Conservation (phyloP, 2,329 filamentous ascomycete species). For the Penicillium sclerotiorum region DNA sequence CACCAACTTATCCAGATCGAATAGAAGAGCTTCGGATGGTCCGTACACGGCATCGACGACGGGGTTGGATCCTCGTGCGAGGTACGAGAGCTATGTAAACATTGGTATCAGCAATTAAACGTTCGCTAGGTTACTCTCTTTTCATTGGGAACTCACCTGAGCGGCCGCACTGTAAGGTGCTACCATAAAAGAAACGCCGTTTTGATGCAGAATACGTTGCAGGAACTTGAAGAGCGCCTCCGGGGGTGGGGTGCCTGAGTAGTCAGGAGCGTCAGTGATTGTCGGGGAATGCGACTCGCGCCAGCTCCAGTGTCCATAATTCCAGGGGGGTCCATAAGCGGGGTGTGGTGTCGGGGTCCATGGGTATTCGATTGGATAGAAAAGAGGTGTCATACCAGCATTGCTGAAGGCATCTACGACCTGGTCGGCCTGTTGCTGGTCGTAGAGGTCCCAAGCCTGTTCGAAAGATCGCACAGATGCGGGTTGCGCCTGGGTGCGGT, state of each 20-base stretch:
- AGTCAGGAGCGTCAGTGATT: constrained; percentile 30
- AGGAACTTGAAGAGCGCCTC: constrained; percentile 76
- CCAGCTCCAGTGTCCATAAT: constrained; percentile 1
- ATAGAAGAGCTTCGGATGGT: constrained; percentile 80
- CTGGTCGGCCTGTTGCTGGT: constrained; percentile 73
- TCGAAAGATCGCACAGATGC: constrained; percentile 70
- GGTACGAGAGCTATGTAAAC: constrained; percentile 67
- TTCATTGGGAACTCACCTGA: constrained; percentile 66
- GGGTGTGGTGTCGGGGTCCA: no score
- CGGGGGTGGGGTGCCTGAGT: constrained; percentile 67
- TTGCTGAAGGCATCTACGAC: constrained; percentile 87
- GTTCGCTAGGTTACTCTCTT: neutral
- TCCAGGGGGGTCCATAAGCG: no score
- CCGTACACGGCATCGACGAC: constrained; percentile 77
- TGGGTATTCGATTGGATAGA: neutral
- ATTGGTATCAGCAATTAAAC: no score
- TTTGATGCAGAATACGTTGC: constrained; percentile 70
- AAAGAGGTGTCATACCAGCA: constrained; percentile 66
- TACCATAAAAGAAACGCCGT: constrained; percentile 74
- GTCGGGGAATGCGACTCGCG: constrained; percentile 3
- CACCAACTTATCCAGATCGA: constrained; percentile 77
- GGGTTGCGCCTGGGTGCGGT: constrained; percentile 61
- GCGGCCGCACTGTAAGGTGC: constrained; percentile 86
- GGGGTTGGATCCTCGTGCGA: constrained; percentile 70
- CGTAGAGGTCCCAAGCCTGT: constrained; percentile 85